Conservation (phyloP, 495 filamentous ascomycete genomes). For the Xylaria venustula region DNA sequence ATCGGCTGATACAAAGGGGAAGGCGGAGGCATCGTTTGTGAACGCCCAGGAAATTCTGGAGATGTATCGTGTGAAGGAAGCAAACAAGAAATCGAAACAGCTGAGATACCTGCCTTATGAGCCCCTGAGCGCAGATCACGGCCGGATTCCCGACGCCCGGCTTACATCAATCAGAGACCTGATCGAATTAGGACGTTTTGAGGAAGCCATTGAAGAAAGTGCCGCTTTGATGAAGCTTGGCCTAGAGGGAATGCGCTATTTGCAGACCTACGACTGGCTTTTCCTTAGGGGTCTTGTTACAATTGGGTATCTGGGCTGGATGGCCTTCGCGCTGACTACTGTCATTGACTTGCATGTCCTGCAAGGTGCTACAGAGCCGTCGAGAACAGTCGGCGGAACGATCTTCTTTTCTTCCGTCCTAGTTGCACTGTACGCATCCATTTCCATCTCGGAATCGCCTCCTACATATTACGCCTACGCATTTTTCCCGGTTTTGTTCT, state of each 20-base stretch:
- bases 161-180: constrained; percentile 63
- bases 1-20: constrained; percentile 65
- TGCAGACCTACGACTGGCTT: constrained; percentile 97
- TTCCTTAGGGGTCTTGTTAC: constrained; percentile 92
- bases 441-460: constrained; percentile 76
- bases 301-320: constrained; percentile 93
- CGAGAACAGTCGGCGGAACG: constrained; percentile 59
- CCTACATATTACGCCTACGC: constrained; percentile 89
- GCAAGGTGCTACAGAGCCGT: constrained; percentile 64
- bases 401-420: constrained; percentile 74
- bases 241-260: constrained; percentile 83
- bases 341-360: constrained; percentile 89
- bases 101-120: constrained; percentile 74
- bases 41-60: constrained; percentile 91
- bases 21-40: constrained; percentile 80
- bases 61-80: constrained; percentile 96
- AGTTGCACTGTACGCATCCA: constrained; percentile 70
- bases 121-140: constrained; percentile 54
- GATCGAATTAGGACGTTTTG: constrained; percentile 64
- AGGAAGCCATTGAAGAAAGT: constrained; percentile 73
- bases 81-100: constrained; percentile 71
- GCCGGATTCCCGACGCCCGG: constrained; percentile 65
- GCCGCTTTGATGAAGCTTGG: constrained; percentile 72
- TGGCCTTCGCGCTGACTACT: constrained; percentile 88
- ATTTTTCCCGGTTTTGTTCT: constrained; percentile 89